A percentile compares a stretch with the other conserved stretches of the same genome.
phyloP scores from a whole-genome alignment of 139 green algal genomes.

The Nannochloris sp. region DNA sequence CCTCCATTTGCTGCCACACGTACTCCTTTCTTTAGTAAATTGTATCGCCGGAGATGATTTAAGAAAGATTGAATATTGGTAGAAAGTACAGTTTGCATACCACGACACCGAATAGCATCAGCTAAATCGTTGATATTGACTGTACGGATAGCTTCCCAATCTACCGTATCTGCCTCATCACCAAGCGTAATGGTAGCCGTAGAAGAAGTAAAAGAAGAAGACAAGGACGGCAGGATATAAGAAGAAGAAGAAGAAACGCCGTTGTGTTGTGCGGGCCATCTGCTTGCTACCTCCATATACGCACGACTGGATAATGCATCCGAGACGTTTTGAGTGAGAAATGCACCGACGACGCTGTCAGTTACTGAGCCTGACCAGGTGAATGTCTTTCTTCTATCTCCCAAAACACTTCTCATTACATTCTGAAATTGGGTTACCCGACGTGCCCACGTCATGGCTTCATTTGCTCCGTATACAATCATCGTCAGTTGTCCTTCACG shows the following conservation, averaged over 20 bases:
- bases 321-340: conserved; percentile 73
- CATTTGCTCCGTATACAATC: conserved; percentile 64
- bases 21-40: too few species aligned
- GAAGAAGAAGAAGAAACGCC: not conserved
- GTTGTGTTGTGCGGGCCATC: conserved; percentile 48
- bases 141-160: conserved; percentile 19
- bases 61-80: too few species aligned
- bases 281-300: conserved; percentile 63
- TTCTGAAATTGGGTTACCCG: conserved; percentile 36
- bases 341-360: conserved; percentile 73
- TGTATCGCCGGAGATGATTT: too few species aligned
- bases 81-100: too few species aligned
- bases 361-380: conserved; percentile 62
- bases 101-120: conserved; percentile 21
- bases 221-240: too few species aligned
- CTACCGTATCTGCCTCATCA: too few species aligned
- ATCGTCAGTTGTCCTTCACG: conserved; percentile 60
- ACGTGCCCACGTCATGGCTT: conserved; percentile 49
- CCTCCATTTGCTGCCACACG: too few species aligned
- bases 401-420: conserved; percentile 30
- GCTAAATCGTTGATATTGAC: conserved; percentile 14
- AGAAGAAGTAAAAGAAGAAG: too few species aligned
- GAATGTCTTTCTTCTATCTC: not conserved
- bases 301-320: conserved; percentile 72
- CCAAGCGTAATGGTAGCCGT: too few species aligned